phyloP scores from a whole-genome alignment of 2,329 filamentous ascomycete genomes.

The Graphiopsis chlorocephala region DNA sequence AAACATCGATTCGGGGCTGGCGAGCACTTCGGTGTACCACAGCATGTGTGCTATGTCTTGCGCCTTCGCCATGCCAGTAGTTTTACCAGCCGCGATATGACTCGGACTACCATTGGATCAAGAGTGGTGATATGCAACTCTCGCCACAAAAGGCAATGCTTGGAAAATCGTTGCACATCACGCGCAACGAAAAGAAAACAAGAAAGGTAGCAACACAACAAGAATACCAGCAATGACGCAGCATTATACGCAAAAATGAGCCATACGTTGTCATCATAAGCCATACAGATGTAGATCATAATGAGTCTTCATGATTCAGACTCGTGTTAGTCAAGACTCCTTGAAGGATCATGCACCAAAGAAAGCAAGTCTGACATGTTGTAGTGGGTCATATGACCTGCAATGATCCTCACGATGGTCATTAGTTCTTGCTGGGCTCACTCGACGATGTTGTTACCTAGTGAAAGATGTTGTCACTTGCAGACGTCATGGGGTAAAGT shows the following conservation, averaged over 20 bases:
- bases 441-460: no score
- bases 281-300: neutral
- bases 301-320: neutral
- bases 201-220: neutral
- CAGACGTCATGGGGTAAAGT: neutral
- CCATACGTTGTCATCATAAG: neutral
- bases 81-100: neutral
- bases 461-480: neutral
- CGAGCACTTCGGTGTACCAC: neutral
- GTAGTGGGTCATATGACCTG: neutral
- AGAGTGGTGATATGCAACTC: neutral
- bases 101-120: neutral
- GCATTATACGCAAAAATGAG: neutral
- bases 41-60: neutral
- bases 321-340: neutral
- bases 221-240: neutral
- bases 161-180: neutral
- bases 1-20: neutral
- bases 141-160: neutral
- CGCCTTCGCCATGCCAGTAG: neutral
- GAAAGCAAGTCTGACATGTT: neutral
- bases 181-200: neutral
- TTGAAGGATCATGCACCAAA: neutral
- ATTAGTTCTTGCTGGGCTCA: neutral
- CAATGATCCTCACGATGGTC: neutral